Conservation (phyloP, 176 grass and related monocot genomes). For the Paspalum vaginatum region DNA sequence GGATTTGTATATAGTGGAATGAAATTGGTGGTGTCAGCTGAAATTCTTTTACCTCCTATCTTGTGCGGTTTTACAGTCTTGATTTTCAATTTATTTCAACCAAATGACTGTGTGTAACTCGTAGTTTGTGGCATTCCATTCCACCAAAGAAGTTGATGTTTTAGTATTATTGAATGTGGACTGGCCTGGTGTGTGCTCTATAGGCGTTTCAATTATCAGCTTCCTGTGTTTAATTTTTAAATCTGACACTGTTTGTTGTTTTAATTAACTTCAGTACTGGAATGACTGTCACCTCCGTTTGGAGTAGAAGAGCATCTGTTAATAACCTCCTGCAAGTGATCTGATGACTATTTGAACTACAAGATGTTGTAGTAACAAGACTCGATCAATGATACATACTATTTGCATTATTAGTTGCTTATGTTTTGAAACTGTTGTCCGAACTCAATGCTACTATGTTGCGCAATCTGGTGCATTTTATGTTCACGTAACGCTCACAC, state of each 20-base stretch:
- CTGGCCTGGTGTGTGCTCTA: too few relatives aligned
- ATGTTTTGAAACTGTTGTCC: not conserved
- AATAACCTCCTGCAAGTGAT: constrained; percentile 8
- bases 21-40: not conserved
- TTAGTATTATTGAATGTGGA: not conserved
- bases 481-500: not conserved
- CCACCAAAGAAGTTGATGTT: not conserved
- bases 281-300: not conserved
- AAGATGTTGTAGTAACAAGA: not conserved
- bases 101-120: not conserved
- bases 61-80: not conserved
- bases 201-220: not conserved
- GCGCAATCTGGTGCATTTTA: not conserved
- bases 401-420: too few relatives aligned
- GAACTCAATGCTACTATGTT: too few relatives aligned
- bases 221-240: not conserved
- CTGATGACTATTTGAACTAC: not conserved
- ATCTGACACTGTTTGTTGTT: constrained; percentile 1
- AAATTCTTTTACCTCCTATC: too few relatives aligned
- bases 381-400: too few relatives aligned
- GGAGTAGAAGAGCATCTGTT: not conserved
- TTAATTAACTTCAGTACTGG: not conserved
- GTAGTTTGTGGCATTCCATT: not conserved
- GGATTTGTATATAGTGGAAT: not conserved
- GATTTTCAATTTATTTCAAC: not conserved